phyloP scores from a whole-genome alignment of 345 rosid genomes.

The Carallia pectinifolia region DNA sequence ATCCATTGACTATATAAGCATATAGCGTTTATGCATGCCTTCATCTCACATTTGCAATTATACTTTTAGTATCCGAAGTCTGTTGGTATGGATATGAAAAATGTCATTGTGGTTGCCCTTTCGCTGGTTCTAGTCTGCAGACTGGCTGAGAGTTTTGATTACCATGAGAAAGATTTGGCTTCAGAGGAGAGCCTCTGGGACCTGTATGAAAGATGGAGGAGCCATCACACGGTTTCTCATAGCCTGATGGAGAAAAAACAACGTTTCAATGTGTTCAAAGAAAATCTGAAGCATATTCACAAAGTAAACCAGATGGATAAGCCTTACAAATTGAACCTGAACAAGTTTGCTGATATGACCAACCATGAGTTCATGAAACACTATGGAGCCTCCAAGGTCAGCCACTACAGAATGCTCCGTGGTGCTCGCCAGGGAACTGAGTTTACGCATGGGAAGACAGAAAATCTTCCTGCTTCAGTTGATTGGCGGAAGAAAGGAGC shows the following conservation, averaged over 20 bases:
- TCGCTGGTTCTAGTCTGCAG: slow-evolving; percentile 16
- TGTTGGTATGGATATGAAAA: slow-evolving; percentile 8
- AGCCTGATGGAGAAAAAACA: slow-evolving; percentile 19
- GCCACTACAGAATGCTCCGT: slow-evolving; percentile 32
- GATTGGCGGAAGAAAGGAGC: slow-evolving; percentile 47
- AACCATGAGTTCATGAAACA: slow-evolving; percentile 35
- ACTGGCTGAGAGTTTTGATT: slow-evolving; percentile 17
- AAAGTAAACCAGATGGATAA: slow-evolving; percentile 19
- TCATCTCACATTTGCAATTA: not conserved
- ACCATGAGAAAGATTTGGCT: slow-evolving; percentile 15
- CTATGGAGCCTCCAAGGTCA: slow-evolving; percentile 33
- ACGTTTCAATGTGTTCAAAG: slow-evolving; percentile 28
- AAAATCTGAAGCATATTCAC: slow-evolving; percentile 9
- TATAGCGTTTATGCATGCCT: too few species aligned
- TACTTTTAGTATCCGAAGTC: not conserved
- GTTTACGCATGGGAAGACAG: slow-evolving; percentile 19
- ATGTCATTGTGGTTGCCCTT: slow-evolving; percentile 7
- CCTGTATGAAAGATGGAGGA: slow-evolving; percentile 24
- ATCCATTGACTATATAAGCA: not conserved
- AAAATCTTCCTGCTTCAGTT: slow-evolving; percentile 26
- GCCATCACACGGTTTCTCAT: slow-evolving; percentile 22
- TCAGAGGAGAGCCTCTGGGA: slow-evolving; percentile 25
- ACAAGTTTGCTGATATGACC: slow-evolving; percentile 41
- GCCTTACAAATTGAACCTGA: slow-evolving; percentile 30
- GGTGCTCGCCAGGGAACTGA: slow-evolving; percentile 21